A percentile compares a stretch with the other conserved stretches of the same genome.
Conservation (phyloP, 164 flowering plant genomes). For the Cinnamomum micranthum region DNA sequence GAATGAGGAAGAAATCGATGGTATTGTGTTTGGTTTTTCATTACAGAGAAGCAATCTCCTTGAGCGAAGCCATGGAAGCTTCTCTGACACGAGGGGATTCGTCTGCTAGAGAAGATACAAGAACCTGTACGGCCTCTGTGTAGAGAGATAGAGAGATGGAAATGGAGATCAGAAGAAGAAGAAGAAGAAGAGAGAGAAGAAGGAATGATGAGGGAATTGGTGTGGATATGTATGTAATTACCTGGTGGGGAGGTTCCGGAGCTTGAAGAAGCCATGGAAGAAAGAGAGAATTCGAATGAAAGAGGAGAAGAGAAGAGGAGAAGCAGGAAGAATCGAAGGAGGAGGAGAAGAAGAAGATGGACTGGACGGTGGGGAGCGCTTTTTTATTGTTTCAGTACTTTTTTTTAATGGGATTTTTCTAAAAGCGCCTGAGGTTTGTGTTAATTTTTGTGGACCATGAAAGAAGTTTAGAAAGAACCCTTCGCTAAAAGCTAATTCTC, state of each 20-base stretch:
- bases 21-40: background rate
- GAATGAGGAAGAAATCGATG: background rate
- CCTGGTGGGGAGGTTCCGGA: conserved; percentile 17
- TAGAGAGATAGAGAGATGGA: background rate
- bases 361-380: too few relatives aligned
- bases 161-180: background rate
- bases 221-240: background rate
- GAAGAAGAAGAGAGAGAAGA: background rate
- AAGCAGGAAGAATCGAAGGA: background rate
- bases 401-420: background rate
- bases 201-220: conserved; percentile 10
- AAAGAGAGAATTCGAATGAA: background rate
- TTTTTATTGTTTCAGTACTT: background rate
- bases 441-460: too few relatives aligned
- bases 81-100: conserved; percentile 72
- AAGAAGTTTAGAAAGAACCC: too few relatives aligned
- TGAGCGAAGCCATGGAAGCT: conserved; percentile 72
- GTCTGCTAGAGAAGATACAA: conserved; percentile 41
- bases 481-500: too few relatives aligned
- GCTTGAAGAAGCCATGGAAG: conserved; percentile 23
- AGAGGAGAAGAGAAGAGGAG: background rate
- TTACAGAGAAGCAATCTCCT: conserved; percentile 69
- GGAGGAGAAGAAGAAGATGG: background rate
- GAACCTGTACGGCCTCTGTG: conserved; percentile 37
- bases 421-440: too few relatives aligned